Evolutionary conservation across 371 early-diverging fungal species (phyloP).

Genomic region (Mortierella sp.): DNA sequence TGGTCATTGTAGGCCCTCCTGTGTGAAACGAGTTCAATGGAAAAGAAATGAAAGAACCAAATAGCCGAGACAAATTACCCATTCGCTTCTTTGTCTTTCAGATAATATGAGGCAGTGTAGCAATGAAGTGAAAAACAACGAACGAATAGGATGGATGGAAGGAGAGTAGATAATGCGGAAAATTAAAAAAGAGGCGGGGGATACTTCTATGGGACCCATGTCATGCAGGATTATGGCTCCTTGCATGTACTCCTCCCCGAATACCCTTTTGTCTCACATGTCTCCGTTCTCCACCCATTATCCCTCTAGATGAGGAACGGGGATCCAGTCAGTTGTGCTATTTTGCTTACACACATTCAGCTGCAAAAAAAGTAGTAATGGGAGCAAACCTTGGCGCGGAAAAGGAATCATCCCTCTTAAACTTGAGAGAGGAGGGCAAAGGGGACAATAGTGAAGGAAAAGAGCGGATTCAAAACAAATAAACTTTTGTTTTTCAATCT

Average conservation of each 20-base stretch:
- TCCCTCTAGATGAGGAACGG: not conserved
- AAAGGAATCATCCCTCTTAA: too few species aligned
- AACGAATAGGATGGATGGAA: too few species aligned
- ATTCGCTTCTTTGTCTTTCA: too few species aligned
- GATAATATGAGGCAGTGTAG: too few species aligned
- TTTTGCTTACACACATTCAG: not conserved
- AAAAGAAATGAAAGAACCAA: too few species aligned
- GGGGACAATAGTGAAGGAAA: not conserved
- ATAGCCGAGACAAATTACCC: too few species aligned
- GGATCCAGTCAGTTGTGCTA: too few species aligned
- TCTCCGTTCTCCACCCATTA: not conserved
- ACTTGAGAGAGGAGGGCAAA: not conserved
- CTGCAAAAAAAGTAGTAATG: too few species aligned
- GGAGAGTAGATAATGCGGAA: too few species aligned
- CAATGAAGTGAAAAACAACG: too few species aligned
- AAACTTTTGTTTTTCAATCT: not conserved
- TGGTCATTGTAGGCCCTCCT: too few species aligned
- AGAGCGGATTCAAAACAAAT: not conserved
- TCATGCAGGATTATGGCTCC: not conserved
- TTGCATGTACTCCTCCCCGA: not conserved
- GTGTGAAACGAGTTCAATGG: too few species aligned
- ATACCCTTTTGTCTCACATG: not conserved
- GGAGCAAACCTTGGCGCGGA: conserved; percentile 5
- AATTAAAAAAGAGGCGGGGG: not conserved
- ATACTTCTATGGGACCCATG: not conserved